Base-by-base conservation (phyloP, 1,284 basidiomycete genomes). In the Leccinum pseudoinsigne region DNA sequence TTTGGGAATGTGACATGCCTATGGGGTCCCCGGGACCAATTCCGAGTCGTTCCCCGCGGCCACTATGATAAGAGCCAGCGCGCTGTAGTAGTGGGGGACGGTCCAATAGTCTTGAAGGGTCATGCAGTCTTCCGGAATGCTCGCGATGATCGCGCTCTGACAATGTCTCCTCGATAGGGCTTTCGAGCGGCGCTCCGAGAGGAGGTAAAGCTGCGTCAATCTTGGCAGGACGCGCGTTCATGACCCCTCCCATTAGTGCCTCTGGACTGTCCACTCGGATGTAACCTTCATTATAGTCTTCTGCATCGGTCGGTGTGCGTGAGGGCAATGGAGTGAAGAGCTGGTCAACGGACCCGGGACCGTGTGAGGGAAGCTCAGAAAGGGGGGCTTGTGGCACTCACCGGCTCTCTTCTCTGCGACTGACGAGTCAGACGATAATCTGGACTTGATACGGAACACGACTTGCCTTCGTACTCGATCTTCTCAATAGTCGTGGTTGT, bases 321-420 rank as follows among this genome's bases (percentile, higher is more conserved):
- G 73, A 75, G 21, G 75, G 73, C 26, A 75, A 58, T 28, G 73
- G 73, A n/a, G 73, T 75, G 56, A 75, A 75, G 57, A 77, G 16
- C 76, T 75, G 40, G 55, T 51, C 21, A 60, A 42, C 42, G 14
- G 34, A 34, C 34, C 31, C 34, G 34, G 34, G 42, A 9, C 23
- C 21, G 55, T 47, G 55, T 66, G 60, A 66, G 65, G 57, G 61
- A 62, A 60, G 28, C n/a, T 51, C 53, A 18, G 36, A 56, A 54
- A 55, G 58, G 51, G 56, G 51, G 66, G 45, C 18, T 50, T 28
- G 38, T 36, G 36, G 18, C n/a, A 53, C 73, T 74, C 61, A 75
- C 73, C 21, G 75, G 73, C 23, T 77, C 74, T 57, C 71, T 74
- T 64, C 76, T 67, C 73, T 75, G 62, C 14, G 28, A 21, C 4